Conservation (phyloP, 1,284 basidiomycete species). For the Microbotryum saponariae region DNA sequence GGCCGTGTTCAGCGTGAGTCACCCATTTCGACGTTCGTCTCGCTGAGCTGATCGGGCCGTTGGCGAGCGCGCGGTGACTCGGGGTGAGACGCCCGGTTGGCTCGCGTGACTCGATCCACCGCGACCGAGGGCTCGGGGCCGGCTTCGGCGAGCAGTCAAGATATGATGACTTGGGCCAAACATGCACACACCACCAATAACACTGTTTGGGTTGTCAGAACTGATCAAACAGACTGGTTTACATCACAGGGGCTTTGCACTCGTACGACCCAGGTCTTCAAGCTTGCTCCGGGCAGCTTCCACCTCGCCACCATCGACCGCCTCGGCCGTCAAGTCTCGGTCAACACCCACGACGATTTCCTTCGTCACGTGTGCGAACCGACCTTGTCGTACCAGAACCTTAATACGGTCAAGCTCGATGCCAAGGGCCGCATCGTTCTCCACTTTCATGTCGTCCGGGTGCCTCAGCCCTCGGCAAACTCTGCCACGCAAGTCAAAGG, state of each 20-base stretch:
- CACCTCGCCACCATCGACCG: constrained; percentile 14
- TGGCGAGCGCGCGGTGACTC: too few species aligned
- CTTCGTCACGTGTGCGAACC: constrained; percentile 14
- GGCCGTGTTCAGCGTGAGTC: constrained; percentile 21
- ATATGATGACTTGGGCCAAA: not conserved
- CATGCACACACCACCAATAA: not conserved
- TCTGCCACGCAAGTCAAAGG: not conserved
- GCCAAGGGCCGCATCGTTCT: constrained; percentile 25
- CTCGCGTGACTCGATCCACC: too few species aligned
- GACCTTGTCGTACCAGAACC: not conserved
- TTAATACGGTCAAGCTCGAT: constrained; percentile 16
- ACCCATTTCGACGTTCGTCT: too few species aligned
- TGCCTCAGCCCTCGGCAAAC: not conserved
- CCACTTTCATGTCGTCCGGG: constrained; percentile 17
- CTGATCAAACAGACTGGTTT: not conserved
- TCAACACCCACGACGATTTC: constrained; percentile 14
- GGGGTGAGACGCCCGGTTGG: too few species aligned
- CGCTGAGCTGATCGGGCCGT: too few species aligned
- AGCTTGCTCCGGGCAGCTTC: constrained; percentile 8
- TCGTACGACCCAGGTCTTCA: constrained; percentile 21
- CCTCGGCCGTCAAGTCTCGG: constrained; percentile 12
- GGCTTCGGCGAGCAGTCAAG: too few species aligned
- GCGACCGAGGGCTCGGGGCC: too few species aligned
- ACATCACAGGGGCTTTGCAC: constrained; percentile 17
- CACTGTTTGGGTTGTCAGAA: not conserved